Evolutionary conservation across 257 asterid genomes (phyloP), one percentile per base, ranked within the genome.

Genomic region (Jacaranda mimosifolia): DNA sequence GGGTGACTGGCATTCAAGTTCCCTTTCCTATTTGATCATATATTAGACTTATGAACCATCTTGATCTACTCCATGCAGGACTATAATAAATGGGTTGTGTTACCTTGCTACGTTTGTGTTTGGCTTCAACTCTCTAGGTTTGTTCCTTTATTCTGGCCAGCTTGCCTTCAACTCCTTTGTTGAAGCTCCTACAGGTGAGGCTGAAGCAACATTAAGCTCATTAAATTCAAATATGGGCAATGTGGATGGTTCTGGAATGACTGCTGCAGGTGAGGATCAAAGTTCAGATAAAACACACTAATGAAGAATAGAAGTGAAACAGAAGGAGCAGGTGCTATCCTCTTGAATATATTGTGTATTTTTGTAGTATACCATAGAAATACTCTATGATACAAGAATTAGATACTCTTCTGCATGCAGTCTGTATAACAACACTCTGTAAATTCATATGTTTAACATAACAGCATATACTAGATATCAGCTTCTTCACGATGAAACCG

Each of bases 91-190:
- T 49, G 98, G 98, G 40, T 6, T 93, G 77, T 93, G 97, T 71
- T 93, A 93, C 87, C 94, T 93, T 12, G 98, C 97, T 36, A 90
- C 97, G 55, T 93, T 88, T 83, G 89, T 93, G 52, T 93, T 93
- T 68, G 97, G 90, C 39, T 84, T 88, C 85, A 93, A 93, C 79
- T 83, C 97, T 59, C 40, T 93, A 3, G 96, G 97, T 15, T 82
- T 93, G 75, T 74, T 91, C 68, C 89, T 91, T 9, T 93, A 93
- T 71, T 86, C 98, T 0, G 97, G 93, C 4, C 93, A 91, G 72
- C 94, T 93, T 66, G 96, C 94, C 42, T 51, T 89, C 43, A 87
- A 87, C 86, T 86, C 91, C 1, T 55, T 77, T 35, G 78, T 51
- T 19, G 90, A 86, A n/a, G 85, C 75, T 65, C 81, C 86, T 43